Evolutionary conservation across 2,329 filamentous ascomycete species (phyloP).

Genomic region (Alternaria conjuncta): DNA sequence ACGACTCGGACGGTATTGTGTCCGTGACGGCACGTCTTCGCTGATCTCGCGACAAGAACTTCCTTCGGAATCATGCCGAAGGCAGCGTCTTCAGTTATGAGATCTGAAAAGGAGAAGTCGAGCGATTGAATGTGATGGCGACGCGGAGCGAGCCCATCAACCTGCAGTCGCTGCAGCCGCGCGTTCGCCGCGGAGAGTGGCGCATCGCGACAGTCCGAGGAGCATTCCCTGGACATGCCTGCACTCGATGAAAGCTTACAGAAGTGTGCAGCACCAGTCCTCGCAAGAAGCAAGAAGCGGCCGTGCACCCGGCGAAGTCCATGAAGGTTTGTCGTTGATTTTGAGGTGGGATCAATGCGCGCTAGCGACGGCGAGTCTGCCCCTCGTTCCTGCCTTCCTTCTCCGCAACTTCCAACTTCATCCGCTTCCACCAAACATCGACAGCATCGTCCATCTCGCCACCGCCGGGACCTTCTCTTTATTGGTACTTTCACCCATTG

Average conservation of each 20-base stretch:
- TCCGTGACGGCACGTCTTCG: not conserved
- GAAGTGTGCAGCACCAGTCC: not conserved
- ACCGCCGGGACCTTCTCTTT: not conserved
- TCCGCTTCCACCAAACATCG: not conserved
- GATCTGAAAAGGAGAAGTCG: not conserved
- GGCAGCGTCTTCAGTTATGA: not conserved
- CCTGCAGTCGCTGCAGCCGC: not conserved
- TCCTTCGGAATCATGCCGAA: not conserved
- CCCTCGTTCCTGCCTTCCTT: not conserved
- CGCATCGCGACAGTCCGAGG: not conserved
- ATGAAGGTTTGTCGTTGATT: slow-evolving; percentile 2
- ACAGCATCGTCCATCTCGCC: not conserved
- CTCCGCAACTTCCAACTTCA: not conserved
- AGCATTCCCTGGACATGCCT: not conserved
- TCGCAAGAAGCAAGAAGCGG: not conserved
- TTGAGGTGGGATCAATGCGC: slow-evolving; percentile 8
- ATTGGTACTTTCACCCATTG: not conserved
- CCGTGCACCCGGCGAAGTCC: not conserved
- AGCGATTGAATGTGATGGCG: not conserved
- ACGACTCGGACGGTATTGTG: not conserved
- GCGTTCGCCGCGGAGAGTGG: not conserved
- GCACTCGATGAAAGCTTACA: not conserved
- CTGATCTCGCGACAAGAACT: not conserved
- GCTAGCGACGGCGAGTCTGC: not conserved
- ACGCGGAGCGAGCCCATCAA: not conserved